phyloP scores from a whole-genome alignment of 2,329 filamentous ascomycete genomes.

The Monosporascus sp. region DNA sequence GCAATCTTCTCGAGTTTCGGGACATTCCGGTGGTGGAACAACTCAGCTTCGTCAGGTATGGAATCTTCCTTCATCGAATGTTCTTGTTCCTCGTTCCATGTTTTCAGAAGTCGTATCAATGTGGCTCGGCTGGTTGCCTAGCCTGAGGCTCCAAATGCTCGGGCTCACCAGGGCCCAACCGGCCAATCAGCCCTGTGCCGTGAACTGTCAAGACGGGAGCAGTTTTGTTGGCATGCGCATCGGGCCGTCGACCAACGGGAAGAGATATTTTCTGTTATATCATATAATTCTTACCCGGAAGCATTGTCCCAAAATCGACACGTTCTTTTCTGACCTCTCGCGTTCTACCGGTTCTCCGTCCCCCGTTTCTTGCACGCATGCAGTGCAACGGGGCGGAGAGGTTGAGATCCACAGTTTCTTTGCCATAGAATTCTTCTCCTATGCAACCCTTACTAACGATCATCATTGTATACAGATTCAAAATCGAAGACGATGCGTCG shows the following conservation, averaged over 20 bases:
- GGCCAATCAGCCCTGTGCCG: constrained; percentile 15
- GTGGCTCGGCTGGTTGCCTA: constrained; percentile 9
- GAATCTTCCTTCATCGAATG: constrained; percentile 7
- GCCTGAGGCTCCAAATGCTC: constrained; percentile 13
- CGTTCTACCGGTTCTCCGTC: constrained; percentile 4
- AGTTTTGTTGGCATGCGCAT: constrained; percentile 21
- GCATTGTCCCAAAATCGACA: constrained; percentile 1
- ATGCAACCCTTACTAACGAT: constrained; percentile 16
- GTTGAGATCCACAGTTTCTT: too few species aligned
- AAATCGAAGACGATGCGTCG: constrained; percentile 44
- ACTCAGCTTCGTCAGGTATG: constrained; percentile 70
- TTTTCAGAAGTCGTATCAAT: constrained; percentile 3
- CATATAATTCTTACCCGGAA: constrained; percentile 4
- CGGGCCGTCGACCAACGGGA: constrained; percentile 18
- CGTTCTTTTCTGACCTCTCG: constrained; percentile 8
- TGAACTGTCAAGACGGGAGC: constrained; percentile 12
- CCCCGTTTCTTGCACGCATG: constrained; percentile 2
- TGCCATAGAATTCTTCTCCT: too few species aligned
- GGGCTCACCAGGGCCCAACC: constrained; percentile 6
- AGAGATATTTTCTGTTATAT: constrained; percentile 7
- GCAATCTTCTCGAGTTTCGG: constrained; percentile 54
- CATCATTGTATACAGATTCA: constrained; percentile 39
- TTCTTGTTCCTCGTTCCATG: constrained; percentile 3
- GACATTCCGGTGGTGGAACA: constrained; percentile 59
- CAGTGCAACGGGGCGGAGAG: constrained; percentile 7